phyloP scores from a whole-genome alignment of 78 protist genomes.

The Speleostelium caveatum region DNA sequence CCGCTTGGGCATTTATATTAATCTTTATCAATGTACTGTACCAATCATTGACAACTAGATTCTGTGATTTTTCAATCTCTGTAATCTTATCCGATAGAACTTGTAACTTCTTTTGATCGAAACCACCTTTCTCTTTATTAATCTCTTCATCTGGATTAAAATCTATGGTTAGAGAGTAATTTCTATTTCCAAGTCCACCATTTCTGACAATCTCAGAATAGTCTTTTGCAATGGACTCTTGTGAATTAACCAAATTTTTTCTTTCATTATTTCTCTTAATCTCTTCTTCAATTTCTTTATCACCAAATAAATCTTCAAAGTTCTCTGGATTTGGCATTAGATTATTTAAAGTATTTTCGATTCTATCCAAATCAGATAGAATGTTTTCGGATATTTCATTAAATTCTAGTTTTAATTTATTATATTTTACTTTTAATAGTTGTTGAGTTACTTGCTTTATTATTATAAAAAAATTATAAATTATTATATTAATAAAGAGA shows the following conservation, averaged over 20 bases:
- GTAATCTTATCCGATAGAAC: not conserved
- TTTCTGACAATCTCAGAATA: conserved; percentile 28
- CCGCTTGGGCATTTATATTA: conserved; percentile 7
- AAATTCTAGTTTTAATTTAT: conserved; percentile 42
- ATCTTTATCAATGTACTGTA: conserved; percentile 45
- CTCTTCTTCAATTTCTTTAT: conserved; percentile 27
- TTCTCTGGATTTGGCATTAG: conserved; percentile 42
- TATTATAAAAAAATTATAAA: not conserved
- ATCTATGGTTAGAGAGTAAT: conserved; percentile 32
- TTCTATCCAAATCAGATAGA: not conserved
- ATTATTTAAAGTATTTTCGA: not conserved
- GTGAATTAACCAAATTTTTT: not conserved
- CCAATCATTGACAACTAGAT: conserved; percentile 51
- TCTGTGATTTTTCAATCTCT: conserved; percentile 45
- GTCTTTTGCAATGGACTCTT: not conserved
- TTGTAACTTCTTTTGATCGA: not conserved
- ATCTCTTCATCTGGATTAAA: conserved; percentile 11
- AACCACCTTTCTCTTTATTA: not conserved
- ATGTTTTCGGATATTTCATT: not conserved
- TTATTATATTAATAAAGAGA: too few relatives aligned
- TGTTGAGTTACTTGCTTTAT: conserved; percentile 48
- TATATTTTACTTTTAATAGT: conserved; percentile 36
- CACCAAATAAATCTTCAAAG: conserved; percentile 62
- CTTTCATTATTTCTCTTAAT: conserved; percentile 6
- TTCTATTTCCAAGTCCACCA: conserved; percentile 77